Percentiles rank a stretch among this genome's conserved stretches.
phyloP scores from a whole-genome alignment of 495 filamentous ascomycete genomes.

The Talaromyces borbonicus region DNA sequence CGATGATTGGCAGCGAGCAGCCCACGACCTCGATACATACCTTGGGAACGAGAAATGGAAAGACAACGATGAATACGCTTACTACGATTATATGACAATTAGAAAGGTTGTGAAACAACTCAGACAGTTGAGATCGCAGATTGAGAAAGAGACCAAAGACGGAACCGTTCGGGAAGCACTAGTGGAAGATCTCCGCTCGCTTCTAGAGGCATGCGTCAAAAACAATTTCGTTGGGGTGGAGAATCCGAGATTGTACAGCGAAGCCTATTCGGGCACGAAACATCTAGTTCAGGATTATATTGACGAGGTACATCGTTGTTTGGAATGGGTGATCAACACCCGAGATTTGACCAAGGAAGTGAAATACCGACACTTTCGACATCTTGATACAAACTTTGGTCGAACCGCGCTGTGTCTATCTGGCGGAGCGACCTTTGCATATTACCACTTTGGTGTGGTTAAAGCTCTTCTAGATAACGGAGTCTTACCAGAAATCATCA shows the following conservation, averaged over 20 bases:
- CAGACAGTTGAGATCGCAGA: conserved; percentile 49
- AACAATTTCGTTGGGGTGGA: conserved; percentile 96
- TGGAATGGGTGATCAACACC: conserved; percentile 58
- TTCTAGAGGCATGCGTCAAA: conserved; percentile 89
- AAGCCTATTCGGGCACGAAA: conserved; percentile 96
- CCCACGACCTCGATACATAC: conserved; percentile 69
- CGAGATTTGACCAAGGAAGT: conserved; percentile 55
- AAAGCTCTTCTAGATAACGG: conserved; percentile 83
- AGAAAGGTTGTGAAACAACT: conserved; percentile 66
- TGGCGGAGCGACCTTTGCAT: conserved; percentile 92
- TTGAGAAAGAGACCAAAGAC: conserved; percentile 32
- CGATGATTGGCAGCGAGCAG: conserved; percentile 68
- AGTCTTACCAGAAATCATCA: conserved; percentile 84
- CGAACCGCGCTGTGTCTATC: conserved; percentile 87
- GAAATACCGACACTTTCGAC: conserved; percentile 79
- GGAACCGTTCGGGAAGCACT: conserved; percentile 20
- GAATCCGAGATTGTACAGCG: conserved; percentile 84
- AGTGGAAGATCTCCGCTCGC: conserved; percentile 59
- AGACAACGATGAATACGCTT: conserved; percentile 78
- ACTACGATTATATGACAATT: conserved; percentile 83
- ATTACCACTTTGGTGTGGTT: conserved; percentile 91
- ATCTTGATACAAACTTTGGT: conserved; percentile 82
- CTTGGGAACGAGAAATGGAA: conserved; percentile 85
- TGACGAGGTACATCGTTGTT: conserved; percentile 56
- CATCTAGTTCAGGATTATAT: conserved; percentile 80